Conservation (phyloP, 805 yeast species). For the Cyberlindnera petersonii region DNA sequence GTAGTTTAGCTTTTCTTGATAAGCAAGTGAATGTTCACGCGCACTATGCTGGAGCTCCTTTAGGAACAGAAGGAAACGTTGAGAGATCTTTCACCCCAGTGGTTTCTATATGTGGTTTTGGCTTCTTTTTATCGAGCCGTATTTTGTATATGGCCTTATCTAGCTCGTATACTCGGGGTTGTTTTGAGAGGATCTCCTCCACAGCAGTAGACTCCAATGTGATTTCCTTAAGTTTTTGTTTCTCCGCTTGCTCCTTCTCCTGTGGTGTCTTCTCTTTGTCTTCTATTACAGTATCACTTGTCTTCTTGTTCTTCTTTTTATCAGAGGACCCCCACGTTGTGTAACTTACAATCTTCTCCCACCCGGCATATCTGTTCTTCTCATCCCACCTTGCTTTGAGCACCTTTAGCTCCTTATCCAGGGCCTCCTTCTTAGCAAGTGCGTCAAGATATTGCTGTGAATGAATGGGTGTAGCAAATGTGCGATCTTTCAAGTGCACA, state of each 20-base stretch:
- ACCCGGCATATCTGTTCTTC: conserved; percentile 24
- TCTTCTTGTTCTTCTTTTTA: conserved; percentile 17
- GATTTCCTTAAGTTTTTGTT: conserved; percentile 15
- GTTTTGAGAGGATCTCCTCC: conserved; percentile 24
- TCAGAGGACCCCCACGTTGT: conserved; percentile 15
- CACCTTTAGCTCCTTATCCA: conserved; percentile 20
- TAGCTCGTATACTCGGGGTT: conserved; percentile 36
- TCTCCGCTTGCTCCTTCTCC: conserved; percentile 19
- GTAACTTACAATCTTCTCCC: conserved; percentile 25
- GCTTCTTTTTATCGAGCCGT: conserved; percentile 31
- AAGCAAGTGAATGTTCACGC: no score
- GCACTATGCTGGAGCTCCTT: neutral
- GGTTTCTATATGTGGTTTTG: conserved; percentile 24
- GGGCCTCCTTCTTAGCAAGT: conserved; percentile 14
- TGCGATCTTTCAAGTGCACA: conserved; percentile 21
- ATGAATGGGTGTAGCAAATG: conserved; percentile 24
- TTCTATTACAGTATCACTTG: neutral
- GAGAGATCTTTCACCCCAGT: conserved; percentile 19
- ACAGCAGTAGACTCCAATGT: conserved; percentile 5
- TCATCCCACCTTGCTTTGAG: conserved; percentile 27
- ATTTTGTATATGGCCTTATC: conserved; percentile 38
- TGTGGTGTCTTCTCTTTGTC: conserved; percentile 10
- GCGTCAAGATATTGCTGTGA: conserved; percentile 24
- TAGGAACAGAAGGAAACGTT: conserved; percentile 35
- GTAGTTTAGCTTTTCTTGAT: neutral